Base-by-base conservation (phyloP, 2,329 filamentous ascomycete genomes). In the Neonectria sp. region DNA sequence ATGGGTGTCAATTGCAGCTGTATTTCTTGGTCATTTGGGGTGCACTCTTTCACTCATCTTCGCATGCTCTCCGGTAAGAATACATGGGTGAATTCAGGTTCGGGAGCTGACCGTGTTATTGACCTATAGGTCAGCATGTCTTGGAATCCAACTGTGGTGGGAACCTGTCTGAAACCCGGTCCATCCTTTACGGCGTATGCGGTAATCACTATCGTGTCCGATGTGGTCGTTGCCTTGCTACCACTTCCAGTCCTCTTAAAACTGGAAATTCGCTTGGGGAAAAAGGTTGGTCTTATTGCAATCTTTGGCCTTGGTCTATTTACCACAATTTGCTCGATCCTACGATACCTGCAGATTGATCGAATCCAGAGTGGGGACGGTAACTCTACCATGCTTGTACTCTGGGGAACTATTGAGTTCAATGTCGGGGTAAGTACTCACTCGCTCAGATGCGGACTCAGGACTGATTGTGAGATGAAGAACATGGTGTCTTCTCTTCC, bases 361-460 rank as follows among this genome's bases (percentile, higher is more conserved):
- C 78, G 82, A 0, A 86, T 89, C 45, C 83, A 85, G 17, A 77
- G 78, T 13, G 85, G 84, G 2, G 85, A 88, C 43, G 85, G 86
- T 9, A 86, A 88, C 70, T 88, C 86, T 0, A 88, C 87, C 5
- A 86, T 87, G 83, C 79, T 89, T 12, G 81, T 89, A 1, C 77
- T 89, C 0, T 89, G 86, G 86, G 87, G 87, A 5, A 85, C 84
- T 2, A 85, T 89, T 62, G 87, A 89, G 73, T 86, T 89, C 75
- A 88, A 89, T 68, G 82, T 88, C 33, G 86, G 87, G 12, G 86
- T 88, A 81, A 73, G 85, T 37, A 73, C 29, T 24, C 43, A 13
- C 4, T 17, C 1, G 9, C 6, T 21, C 3, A 17, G 13, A 9
- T 13, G 15, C 12, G 2, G 11, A 24, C 15, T 37, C 25, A 24